Evolutionary conservation across 768 basidiomycete genomes (phyloP).

Genomic region (Rhizopogon salebrosus): DNA sequence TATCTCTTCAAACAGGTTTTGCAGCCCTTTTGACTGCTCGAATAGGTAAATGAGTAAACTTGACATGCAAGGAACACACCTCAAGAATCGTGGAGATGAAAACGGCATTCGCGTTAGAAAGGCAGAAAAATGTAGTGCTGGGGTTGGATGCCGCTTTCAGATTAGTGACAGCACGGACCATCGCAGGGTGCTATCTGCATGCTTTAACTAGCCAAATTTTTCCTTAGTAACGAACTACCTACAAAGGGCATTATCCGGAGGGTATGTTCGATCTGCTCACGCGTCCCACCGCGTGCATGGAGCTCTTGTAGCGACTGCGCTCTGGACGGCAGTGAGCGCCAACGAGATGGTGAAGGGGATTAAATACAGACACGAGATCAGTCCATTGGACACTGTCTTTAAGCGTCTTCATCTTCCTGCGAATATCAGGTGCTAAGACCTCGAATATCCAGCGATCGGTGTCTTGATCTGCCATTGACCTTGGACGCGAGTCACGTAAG

Average conservation of each 20-base stretch:
- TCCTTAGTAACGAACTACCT: constrained; percentile 20
- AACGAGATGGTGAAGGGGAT: not conserved
- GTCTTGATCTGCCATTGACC: constrained; percentile 94
- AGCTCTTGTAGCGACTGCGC: constrained; percentile 70
- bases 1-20: constrained; percentile 72
- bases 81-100: constrained; percentile 89
- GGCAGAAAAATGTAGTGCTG: constrained; percentile 72
- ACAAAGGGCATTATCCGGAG: constrained; percentile 86
- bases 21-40: constrained; percentile 69
- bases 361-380: constrained; percentile 77
- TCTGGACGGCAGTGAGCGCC: constrained; percentile 29
- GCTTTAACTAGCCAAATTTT: not conserved
- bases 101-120: constrained; percentile 91
- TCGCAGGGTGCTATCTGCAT: constrained; percentile 81
- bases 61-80: constrained; percentile 32
- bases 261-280: constrained; percentile 71
- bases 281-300: constrained; percentile 61
- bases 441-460: constrained; percentile 92
- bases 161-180: constrained; percentile 81
- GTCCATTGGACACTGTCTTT: constrained; percentile 79
- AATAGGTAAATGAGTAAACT: not conserved
- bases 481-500: constrained; percentile 20
- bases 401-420: constrained; percentile 71
- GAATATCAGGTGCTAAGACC: constrained; percentile 79
- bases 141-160: constrained; percentile 66